Evolutionary conservation across 2,329 filamentous ascomycete genomes (phyloP).

Genomic region (Pseudogymnoascus pannorum): DNA sequence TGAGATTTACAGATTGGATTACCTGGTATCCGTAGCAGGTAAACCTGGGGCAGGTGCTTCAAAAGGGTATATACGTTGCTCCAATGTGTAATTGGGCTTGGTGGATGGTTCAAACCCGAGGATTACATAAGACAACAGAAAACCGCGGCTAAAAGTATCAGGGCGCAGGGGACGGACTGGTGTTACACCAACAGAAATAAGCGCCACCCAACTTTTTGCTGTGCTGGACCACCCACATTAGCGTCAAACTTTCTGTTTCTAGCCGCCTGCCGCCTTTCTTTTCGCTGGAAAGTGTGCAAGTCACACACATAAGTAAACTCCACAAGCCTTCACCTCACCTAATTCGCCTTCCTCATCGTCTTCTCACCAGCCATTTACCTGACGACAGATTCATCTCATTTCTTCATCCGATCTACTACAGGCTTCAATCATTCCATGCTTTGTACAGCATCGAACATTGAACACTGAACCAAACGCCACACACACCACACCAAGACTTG

Average conservation of each 20-base stretch:
- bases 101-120: not conserved
- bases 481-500: slow-evolving; percentile 7
- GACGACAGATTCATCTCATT: slow-evolving; percentile 1
- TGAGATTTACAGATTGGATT: not conserved
- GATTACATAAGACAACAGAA: slow-evolving; percentile 1
- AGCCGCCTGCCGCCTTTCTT: slow-evolving; percentile 7
- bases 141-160: slow-evolving; percentile 6
- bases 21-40: not conserved
- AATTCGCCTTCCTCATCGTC: not conserved
- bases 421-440: not conserved
- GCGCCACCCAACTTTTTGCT: slow-evolving; percentile 1
- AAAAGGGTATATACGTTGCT: not conserved
- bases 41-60: not conserved
- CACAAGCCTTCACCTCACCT: not conserved
- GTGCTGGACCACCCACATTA: slow-evolving; percentile 6
- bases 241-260: slow-evolving; percentile 8
- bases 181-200: slow-evolving; percentile 5
- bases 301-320: not conserved
- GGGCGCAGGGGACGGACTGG: slow-evolving; percentile 1
- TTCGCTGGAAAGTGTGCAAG: slow-evolving; percentile 6
- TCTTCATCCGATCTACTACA: not conserved
- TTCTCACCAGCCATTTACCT: not conserved
- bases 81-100: not conserved
- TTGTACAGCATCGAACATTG: not conserved
- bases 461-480: slow-evolving; percentile 6